phyloP scores from a whole-genome alignment of 805 yeast genomes.

The Yarrowia keelungensis region DNA sequence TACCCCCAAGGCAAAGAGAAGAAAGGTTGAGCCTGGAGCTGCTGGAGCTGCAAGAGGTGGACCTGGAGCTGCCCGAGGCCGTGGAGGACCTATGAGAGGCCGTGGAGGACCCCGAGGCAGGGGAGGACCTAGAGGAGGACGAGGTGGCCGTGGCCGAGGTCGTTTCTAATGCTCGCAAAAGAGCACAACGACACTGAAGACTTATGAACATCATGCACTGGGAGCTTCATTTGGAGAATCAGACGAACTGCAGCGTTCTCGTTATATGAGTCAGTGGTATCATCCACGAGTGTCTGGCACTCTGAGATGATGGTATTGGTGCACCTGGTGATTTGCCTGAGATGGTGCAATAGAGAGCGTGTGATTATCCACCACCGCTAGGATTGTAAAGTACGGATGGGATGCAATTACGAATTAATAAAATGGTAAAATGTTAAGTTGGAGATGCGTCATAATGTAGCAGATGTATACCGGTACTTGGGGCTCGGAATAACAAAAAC shows the following conservation, averaged over 20 bases:
- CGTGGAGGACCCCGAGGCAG: slow-evolving; percentile 9
- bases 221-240: no score
- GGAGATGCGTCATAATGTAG: no score
- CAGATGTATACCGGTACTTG: no score
- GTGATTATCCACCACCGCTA: neutral
- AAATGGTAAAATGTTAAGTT: neutral
- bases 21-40: slow-evolving; percentile 42
- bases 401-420: slow-evolving; percentile 3
- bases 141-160: slow-evolving; percentile 7
- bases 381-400: slow-evolving; percentile 10
- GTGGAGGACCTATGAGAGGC: slow-evolving; percentile 21
- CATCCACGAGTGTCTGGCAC: no score
- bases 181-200: no score
- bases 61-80: slow-evolving; percentile 45
- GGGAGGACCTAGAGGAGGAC: slow-evolving; percentile 11
- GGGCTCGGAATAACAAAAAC: no score
- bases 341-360: neutral
- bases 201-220: no score
- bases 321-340: no score
- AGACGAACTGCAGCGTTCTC: no score
- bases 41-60: slow-evolving; percentile 44
- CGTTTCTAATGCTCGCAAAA: neutral
- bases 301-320: no score
- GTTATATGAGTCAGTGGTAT: no score
- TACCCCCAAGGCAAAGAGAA: slow-evolving; percentile 52